phyloP scores from a whole-genome alignment of 2,329 filamentous ascomycete genomes.

The Xylariaceae sp. region DNA sequence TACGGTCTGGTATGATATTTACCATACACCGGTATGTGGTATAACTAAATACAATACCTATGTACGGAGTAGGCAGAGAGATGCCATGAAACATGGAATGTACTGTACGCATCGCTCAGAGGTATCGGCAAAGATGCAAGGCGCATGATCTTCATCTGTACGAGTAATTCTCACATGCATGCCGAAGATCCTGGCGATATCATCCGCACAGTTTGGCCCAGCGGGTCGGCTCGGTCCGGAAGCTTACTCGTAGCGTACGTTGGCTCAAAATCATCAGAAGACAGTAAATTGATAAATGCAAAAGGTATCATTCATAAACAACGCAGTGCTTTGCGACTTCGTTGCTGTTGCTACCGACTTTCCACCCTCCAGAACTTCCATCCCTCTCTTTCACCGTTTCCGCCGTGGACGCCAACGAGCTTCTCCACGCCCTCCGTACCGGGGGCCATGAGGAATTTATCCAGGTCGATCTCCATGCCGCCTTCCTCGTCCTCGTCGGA shows the following conservation, averaged over 20 bases:
- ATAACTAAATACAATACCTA: neutral
- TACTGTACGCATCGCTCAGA: neutral
- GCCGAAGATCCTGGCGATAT: constrained; percentile 8
- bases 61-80: neutral
- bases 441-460: constrained; percentile 73
- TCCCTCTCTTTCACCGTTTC: constrained; percentile 63
- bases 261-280: no score
- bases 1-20: no score
- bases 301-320: neutral
- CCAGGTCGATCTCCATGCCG: constrained; percentile 87
- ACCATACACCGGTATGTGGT: no score
- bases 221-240: neutral
- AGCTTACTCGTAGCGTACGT: neutral
- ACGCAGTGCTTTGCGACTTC: neutral
- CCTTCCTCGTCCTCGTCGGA: constrained; percentile 71
- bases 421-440: constrained; percentile 81
- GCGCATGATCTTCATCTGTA: constrained; percentile 8
- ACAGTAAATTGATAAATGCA: no score
- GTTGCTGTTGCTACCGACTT: constrained; percentile 30
- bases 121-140: neutral
- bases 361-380: constrained; percentile 83
- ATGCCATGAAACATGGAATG: neutral
- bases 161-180: constrained; percentile 14
- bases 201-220: constrained; percentile 7
- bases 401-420: constrained; percentile 73